Base-by-base conservation (phyloP, 2,329 filamentous ascomycete genomes). In the Paracorniculantispora psalliotae region DNA sequence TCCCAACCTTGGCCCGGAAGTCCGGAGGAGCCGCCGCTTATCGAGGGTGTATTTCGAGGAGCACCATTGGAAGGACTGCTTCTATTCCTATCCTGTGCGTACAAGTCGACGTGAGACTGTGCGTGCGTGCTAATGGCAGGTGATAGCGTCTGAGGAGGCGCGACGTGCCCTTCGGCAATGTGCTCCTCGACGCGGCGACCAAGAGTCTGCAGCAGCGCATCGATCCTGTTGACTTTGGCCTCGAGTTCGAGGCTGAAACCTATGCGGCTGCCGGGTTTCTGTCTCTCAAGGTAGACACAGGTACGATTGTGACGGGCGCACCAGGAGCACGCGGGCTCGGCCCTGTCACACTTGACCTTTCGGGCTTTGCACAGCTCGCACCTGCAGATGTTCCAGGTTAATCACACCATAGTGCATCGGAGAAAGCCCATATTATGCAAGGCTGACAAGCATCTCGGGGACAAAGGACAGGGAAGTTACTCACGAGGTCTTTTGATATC, bases 251-350 rank as follows among this genome's bases (percentile, higher is more conserved):
- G 75, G 15, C 82, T 82, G 69, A 86, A 86, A 47, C 84, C 85
- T 65, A 85, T 81, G 30, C 82, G 76, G 39, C 82, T 77, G 2
- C 87, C 87, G 8, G 87, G 86, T 69, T 89, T 89, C 73, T 89
- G 88, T 44, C 87, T 79, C 66, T 88, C 86, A 61, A 83, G 84
- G 68, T 90, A 90, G 68, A 88, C 83, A 68, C 87, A 90, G 44
- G 78, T 65, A 63, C 87, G 83, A 60, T 81, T 81, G 70, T 90
- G 88, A 53, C 86, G 82, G 52, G 83, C 73, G 69, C 87, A 90
- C 87, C 87, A 90, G 23, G 86, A 86, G 71, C 87, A 90, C n/a
- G 80, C 80, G 2, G 81, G 81, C 65, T 83, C 81, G 35, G 76
- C 75, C 59, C 81, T 79, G 66, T 84, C 80, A 65, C 75, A 77